Conservation (phyloP, 129 eudicot species). For the Flaveria robusta region DNA sequence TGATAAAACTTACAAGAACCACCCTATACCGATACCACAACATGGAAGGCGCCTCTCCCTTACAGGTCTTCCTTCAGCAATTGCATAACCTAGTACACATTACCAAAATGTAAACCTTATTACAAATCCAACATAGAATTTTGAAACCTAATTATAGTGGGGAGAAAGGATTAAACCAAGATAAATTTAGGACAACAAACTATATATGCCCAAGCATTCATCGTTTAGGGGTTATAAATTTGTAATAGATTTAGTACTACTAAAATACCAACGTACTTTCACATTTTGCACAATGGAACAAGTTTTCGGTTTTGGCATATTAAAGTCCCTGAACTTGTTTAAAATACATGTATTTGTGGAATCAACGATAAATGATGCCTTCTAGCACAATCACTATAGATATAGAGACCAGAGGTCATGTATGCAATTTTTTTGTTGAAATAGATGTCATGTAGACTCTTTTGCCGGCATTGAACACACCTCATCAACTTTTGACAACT, state of each 20-base stretch:
- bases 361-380: background rate
- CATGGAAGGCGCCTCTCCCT: slow-evolving; percentile 86
- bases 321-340: background rate
- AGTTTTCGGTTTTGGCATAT: background rate
- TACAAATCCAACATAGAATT: background rate
- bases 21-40: slow-evolving; percentile 82
- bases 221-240: background rate
- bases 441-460: too few species aligned
- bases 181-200: background rate
- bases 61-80: slow-evolving; percentile 87
- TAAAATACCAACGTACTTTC: background rate
- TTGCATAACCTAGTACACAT: slow-evolving; percentile 63
- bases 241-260: background rate
- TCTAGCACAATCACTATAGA: background rate
- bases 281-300: background rate
- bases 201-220: background rate
- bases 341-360: background rate
- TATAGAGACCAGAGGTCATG: too few species aligned
- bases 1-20: slow-evolving; percentile 68
- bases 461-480: too few species aligned
- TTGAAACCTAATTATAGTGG: background rate
- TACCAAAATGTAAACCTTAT: background rate
- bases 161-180: background rate
- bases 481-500: too few species aligned
- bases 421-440: too few species aligned